Base-by-base conservation (phyloP, 768 basidiomycete genomes). In the Suillus americanus region DNA sequence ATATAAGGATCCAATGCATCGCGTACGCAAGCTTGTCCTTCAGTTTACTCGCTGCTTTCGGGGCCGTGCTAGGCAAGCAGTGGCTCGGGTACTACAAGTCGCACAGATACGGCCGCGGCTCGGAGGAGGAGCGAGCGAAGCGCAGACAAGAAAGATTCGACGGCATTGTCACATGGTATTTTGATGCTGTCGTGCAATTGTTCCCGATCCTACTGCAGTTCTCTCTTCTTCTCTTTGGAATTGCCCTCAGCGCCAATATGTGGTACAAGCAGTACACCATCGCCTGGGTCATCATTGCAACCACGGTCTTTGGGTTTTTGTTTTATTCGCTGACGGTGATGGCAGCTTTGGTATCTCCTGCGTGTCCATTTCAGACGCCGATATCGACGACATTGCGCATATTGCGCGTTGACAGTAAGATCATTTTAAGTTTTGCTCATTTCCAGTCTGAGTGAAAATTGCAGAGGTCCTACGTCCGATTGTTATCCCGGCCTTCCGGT, bases 51-150 rank as follows among this genome's bases (percentile, higher is more conserved):
- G 67, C 67, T 13, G 67, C 67, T 12, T 33, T 68, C 7, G 62
- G 66, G 9, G 67, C 67, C 3, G 50, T 68, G 23, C 30, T 68
- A 20, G 67, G 67, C 16, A 68, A 68, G 35, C 67, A 68, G 48
- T 68, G 67, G 67, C 67, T 68, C 9, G 33, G 23, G 35, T 14
- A 64, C 30, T 60, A 60, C 55, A 45, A 41, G 20, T 35, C 28
- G 2, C 45, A 30, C 2, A 3, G 48, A 50, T 50, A 50, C 2
- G 55, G 53, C 14, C 56, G 30, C 14, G 67, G 67, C 5, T 55
- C 67, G 3, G 16, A 50, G 30, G 63, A 63, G 12, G 46, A 65
- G 5, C 67, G 67, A 40, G 45, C 16, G 16, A 54, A 35, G 20
- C 23, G 48, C 23, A 28, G 67, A 43, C 67, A 68, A 18, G 43